A percentile compares a stretch with the other conserved stretches of the same genome.
Evolutionary conservation across 1,139 yeast genomes (phyloP).

Genomic region (Geotrichum fermentans): DNA sequence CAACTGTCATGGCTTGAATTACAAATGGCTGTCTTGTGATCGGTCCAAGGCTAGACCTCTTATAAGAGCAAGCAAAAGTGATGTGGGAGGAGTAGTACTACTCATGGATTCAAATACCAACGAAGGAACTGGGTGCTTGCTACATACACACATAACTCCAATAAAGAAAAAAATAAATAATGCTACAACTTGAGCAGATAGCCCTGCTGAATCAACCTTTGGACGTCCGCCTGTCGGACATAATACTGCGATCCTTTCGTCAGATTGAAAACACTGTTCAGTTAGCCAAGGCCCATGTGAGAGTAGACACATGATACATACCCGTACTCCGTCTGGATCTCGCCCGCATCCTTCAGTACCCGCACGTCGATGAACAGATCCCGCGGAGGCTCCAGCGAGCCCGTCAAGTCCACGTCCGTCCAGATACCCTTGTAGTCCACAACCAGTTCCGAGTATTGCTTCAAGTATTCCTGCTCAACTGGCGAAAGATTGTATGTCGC

Average conservation of each 20-base stretch:
- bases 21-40: conserved; percentile 1
- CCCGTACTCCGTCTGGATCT: conserved; percentile 95
- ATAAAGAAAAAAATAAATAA: background rate
- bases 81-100: no score
- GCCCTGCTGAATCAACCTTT: conserved; percentile 89
- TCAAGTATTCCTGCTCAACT: conserved; percentile 73
- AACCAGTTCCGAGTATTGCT: conserved; percentile 63
- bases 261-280: conserved; percentile 61
- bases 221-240: conserved; percentile 91
- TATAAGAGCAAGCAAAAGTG: conserved; percentile 1
- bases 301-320: conserved; percentile 18
- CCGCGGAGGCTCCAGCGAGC: conserved; percentile 82
- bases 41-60: background rate
- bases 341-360: conserved; percentile 91
- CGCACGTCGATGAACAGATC: conserved; percentile 91
- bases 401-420: conserved; percentile 83
- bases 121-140: no score
- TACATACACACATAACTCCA: no score
- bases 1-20: no score
- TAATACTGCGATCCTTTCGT: conserved; percentile 95
- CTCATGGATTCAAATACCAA: no score
- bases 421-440: conserved; percentile 74
- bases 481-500: conserved; percentile 56
- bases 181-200: conserved; percentile 66
- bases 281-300: background rate